phyloP scores from a whole-genome alignment of 1,284 basidiomycete species.

The Naganishia liquefaciens region DNA sequence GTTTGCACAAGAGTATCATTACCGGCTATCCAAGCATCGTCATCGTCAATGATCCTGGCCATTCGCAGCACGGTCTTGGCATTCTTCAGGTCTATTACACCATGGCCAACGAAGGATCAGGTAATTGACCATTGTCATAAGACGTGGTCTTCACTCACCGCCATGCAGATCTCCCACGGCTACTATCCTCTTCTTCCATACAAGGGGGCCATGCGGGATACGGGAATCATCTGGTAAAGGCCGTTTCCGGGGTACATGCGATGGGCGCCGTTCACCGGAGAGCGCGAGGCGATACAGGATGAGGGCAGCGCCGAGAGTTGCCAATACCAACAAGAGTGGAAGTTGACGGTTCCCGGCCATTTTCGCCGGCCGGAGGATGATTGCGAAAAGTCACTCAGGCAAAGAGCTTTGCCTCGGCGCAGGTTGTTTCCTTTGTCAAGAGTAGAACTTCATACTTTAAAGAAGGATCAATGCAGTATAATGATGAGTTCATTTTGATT shows the following conservation, averaged over 20 bases:
- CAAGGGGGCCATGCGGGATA: neutral
- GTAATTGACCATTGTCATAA: neutral
- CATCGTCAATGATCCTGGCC: constrained; percentile 68
- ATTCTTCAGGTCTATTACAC: constrained; percentile 60
- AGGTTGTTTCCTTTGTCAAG: neutral
- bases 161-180: constrained; percentile 82
- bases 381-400: neutral
- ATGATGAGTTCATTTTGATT: too few relatives aligned
- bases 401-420: neutral
- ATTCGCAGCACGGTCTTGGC: constrained; percentile 73
- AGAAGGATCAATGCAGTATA: neutral
- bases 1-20: constrained; percentile 86
- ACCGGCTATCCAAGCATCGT: constrained; percentile 72
- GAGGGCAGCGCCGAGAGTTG: constrained; percentile 27
- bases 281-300: constrained; percentile 26
- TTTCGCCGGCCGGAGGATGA: neutral
- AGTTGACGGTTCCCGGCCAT: constrained; percentile 27
- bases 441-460: neutral
- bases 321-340: constrained; percentile 25
- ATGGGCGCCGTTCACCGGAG: constrained; percentile 10
- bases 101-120: constrained; percentile 2
- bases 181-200: constrained; percentile 57
- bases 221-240: neutral
- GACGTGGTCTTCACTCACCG: constrained; percentile 46
- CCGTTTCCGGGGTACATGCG: neutral